Base-by-base conservation (phyloP, 2,329 filamentous ascomycete genomes). In the Meredithiella fracta region DNA sequence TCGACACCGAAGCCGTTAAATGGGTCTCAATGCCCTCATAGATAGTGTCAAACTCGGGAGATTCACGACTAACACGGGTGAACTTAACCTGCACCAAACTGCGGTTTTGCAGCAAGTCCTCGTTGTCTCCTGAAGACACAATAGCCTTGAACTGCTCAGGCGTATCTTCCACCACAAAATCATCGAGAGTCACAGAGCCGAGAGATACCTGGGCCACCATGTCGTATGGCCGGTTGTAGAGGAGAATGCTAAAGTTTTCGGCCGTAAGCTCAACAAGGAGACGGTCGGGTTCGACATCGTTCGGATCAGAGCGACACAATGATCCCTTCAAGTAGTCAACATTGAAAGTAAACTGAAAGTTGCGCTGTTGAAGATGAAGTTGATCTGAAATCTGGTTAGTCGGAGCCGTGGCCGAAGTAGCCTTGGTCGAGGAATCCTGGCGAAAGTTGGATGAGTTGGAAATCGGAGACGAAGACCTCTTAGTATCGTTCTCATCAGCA, bases 21-120 rank as follows among this genome's bases (percentile, higher is more conserved):
- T 98, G 96, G 26, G 85, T 96, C 60, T 94, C 89, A 56, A 97
- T 85, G 1, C 90, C 89, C 64, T 97, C 89, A 62, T 94, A 97
- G 1, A 88, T 83, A 1, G 85, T 80, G 74, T 89, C 83, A 63
- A 97, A 95, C 65, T 98, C 91, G 0, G 94, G 94, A 1, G 92
- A 97, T 53, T 88, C 80, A 31, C 80, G 83, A 63, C 92, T 96
- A 58, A 97, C 88, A 65, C 85, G 88, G 59, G 88, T 77, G 63
- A 95, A 94, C 64, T 91, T 95, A 63, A 98, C 77, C 53, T 83
- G 81, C 62, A 98, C 86, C 11, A 98, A 77, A 62, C 94, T 88
- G 59, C 86, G 79, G 59, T 86, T 82, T 58, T 85, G 79, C 49
- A 83, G 77, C 25, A 84, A 81, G 64, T 94, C 91, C 47, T 83